phyloP scores from a whole-genome alignment of 345 rosid genomes.

The Salix exigua region DNA sequence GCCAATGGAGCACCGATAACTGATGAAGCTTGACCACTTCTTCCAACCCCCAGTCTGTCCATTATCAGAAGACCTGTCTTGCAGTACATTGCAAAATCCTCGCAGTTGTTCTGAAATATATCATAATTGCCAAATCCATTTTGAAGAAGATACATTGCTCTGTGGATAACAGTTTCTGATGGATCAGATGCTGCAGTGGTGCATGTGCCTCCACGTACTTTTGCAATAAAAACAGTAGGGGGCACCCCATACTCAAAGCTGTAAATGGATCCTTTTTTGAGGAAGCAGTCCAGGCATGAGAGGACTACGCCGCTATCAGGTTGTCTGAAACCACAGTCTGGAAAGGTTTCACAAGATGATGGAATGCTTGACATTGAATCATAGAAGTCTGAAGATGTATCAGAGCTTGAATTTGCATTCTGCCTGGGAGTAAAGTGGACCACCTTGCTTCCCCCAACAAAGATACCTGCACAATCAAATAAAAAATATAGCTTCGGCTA shows the following conservation, averaged over 20 bases:
- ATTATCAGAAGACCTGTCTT: constrained; percentile 76
- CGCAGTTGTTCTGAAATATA: constrained; percentile 82
- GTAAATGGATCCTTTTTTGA: constrained; percentile 66
- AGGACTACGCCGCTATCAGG: constrained; percentile 79
- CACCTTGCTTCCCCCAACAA: constrained; percentile 97
- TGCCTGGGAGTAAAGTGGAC: constrained; percentile 85
- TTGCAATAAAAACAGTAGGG: constrained; percentile 66
- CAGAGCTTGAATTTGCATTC: constrained; percentile 34
- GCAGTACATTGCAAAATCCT: constrained; percentile 91
- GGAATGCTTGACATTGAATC: constrained; percentile 35
- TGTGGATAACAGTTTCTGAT: constrained; percentile 56
- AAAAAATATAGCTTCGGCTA: not conserved
- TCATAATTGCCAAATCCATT: constrained; percentile 94
- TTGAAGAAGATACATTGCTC: constrained; percentile 95
- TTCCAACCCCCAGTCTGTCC: constrained; percentile 74
- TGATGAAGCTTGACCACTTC: constrained; percentile 93
- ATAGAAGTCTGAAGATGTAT: constrained; percentile 35
- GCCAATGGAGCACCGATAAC: constrained; percentile 87
- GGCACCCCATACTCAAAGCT: constrained; percentile 72
- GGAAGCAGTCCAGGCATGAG: constrained; percentile 89
- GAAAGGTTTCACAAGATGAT: constrained; percentile 61
- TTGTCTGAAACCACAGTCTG: constrained; percentile 89
- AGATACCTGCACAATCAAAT: constrained; percentile 51
- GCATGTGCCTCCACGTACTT: constrained; percentile 88
- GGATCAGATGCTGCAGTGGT: constrained; percentile 72